Evolutionary conservation across 2,329 filamentous ascomycete species (phyloP).

Genomic region (Penicillium sp.): DNA sequence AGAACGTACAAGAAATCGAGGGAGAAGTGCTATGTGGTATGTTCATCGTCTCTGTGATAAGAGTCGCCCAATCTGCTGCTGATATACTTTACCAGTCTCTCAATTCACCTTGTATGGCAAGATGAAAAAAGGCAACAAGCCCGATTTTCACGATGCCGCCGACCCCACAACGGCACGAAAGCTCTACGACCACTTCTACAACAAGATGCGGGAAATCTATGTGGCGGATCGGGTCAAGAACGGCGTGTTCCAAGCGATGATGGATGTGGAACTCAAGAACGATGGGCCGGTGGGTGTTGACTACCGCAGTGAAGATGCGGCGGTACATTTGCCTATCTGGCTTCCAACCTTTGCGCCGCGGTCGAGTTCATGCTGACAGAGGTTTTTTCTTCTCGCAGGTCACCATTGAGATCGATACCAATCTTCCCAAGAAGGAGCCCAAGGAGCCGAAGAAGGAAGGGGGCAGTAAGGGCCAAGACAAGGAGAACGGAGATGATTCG

Average conservation of each 20-base stretch:
- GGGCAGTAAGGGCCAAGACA: conserved; percentile 12
- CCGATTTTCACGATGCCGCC: conserved; percentile 89
- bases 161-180: conserved; percentile 74
- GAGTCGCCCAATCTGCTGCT: conserved; percentile 2
- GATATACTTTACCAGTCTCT: conserved; percentile 64
- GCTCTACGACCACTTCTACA: conserved; percentile 82
- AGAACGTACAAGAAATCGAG: conserved; percentile 79
- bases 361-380: conserved; percentile 8
- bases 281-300: conserved; percentile 71
- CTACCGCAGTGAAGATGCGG: conserved; percentile 58
- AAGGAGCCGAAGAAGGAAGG: conserved; percentile 19
- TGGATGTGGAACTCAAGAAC: conserved; percentile 92
- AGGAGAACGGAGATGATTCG: conserved; percentile 4
- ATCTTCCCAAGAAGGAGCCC: conserved; percentile 43
- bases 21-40: conserved; percentile 94
- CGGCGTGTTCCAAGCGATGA: conserved; percentile 98
- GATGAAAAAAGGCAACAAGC: conserved; percentile 95
- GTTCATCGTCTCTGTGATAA: conserved; percentile 24
- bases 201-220: conserved; percentile 73
- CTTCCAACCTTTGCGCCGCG: conserved; percentile 19
- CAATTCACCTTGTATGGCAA: conserved; percentile 93
- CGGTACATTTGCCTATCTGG: conserved; percentile 50
- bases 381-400: conserved; percentile 31
- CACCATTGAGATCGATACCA: conserved; percentile 51
- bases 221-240: conserved; percentile 77